Percentiles rank a stretch among this genome's conserved stretches.
These are phyloP conservation scores for Mycena vulgaris DNA, from an alignment of 768 basidiomycete species.

Conservation along the genomic window DNA sequence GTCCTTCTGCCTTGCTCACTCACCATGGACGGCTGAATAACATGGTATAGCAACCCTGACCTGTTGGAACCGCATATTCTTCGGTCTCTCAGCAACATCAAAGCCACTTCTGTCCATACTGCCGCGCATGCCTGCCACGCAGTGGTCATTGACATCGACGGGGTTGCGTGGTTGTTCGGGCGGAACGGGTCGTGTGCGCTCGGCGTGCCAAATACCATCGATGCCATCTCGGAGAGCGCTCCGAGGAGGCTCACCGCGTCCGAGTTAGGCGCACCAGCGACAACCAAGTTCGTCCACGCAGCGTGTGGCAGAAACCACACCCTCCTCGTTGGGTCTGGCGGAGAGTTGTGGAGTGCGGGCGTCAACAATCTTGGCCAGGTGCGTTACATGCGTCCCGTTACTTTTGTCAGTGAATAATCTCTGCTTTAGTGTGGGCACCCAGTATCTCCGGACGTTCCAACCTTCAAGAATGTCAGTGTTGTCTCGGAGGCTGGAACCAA, in stretches of 20 bases:
- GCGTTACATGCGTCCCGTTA: slow-evolving; percentile 40
- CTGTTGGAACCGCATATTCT: slow-evolving; percentile 91
- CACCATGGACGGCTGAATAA: neutral
- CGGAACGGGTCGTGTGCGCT: slow-evolving; percentile 82
- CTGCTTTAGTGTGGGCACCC: slow-evolving; percentile 78
- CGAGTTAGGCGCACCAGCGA: slow-evolving; percentile 72
- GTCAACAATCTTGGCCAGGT: slow-evolving; percentile 89
- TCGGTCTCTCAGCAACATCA: slow-evolving; percentile 88
- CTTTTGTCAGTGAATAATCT: neutral
- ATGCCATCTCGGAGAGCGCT: slow-evolving; percentile 81
- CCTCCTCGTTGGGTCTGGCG: slow-evolving; percentile 85
- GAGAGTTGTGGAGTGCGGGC: slow-evolving; percentile 88
- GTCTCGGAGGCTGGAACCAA: slow-evolving; percentile 70
- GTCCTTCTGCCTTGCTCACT: slow-evolving; percentile 37
- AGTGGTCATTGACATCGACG: slow-evolving; percentile 80
- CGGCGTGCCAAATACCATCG: slow-evolving; percentile 66
- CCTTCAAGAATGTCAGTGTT: slow-evolving; percentile 76
- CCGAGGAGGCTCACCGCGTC: slow-evolving; percentile 73
- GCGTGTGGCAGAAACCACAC: slow-evolving; percentile 90
- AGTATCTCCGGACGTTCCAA: slow-evolving; percentile 72
- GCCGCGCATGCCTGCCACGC: slow-evolving; percentile 85
- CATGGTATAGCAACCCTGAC: slow-evolving; percentile 73
- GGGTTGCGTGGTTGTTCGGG: slow-evolving; percentile 92
- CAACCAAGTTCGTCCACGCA: slow-evolving; percentile 81
- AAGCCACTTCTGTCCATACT: slow-evolving; percentile 78